These are phyloP conservation scores for Podosphaera xanthii DNA, from an alignment of 2,329 filamentous ascomycete genomes.

Conservation along the genomic window DNA sequence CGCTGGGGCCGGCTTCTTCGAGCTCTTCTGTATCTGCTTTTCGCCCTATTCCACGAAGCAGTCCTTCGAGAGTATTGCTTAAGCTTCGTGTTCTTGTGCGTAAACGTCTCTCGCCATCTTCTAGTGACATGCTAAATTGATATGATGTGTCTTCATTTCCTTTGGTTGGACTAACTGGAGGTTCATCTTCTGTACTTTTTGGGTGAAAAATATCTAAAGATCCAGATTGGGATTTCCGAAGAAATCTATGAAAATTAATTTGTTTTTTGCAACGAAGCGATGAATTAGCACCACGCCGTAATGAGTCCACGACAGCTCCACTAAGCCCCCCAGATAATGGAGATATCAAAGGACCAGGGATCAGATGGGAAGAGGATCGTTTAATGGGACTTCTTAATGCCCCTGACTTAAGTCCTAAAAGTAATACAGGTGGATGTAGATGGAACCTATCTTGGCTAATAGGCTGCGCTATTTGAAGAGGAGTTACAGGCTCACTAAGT, in stretches of 20 bases:
- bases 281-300: conserved; percentile 30
- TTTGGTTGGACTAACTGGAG: conserved; percentile 4
- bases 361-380: conserved; percentile 27
- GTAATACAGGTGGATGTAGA: conserved; percentile 15
- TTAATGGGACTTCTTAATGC: conserved; percentile 20
- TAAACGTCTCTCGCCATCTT: conserved; percentile 5
- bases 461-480: no score
- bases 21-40: conserved; percentile 5
- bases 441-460: no score
- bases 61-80: conserved; percentile 13
- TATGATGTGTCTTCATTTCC: conserved; percentile 3
- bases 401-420: conserved; percentile 15
- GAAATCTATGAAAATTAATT: conserved; percentile 12
- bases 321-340: conserved; percentile 36
- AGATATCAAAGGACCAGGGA: conserved; percentile 33
- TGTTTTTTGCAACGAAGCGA: conserved; percentile 15
- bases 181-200: conserved; percentile 6
- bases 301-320: conserved; percentile 40
- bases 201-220: conserved; percentile 5
- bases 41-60: conserved; percentile 9
- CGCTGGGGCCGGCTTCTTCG: conserved; percentile 13
- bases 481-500: no score
- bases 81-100: conserved; percentile 12
- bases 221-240: conserved; percentile 13
- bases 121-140: conserved; percentile 8